Evolutionary conservation across 768 basidiomycete species (phyloP), one percentile per base, ranked within the genome.

Genomic region (Bullera alba): DNA sequence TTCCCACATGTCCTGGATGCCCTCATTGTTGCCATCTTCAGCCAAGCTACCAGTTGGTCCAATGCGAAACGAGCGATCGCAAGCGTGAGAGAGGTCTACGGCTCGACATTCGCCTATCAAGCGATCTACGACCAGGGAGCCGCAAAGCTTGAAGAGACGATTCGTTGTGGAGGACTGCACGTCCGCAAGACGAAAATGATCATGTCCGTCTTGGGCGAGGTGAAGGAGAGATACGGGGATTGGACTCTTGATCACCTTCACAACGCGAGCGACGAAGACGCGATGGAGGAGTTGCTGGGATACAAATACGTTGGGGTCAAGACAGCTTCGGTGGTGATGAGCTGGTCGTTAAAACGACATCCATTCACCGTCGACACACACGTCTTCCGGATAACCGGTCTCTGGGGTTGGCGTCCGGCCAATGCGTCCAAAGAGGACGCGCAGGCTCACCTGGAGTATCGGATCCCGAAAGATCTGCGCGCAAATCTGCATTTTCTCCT

Each of bases 341-440:
- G 44, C 36, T 53, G 51, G 51, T 53, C 46, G 17, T 36, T 48
- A 16, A 53, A 53, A 38, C 19, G 51, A 30, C 47, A 47, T 17
- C 35, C 51, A 28, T 53, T 53, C 46, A 53, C 51, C 25, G 51
- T 53, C 38, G 51, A 53, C 29, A 53, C 51, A 8, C 46, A 53
- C 35, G 51, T 53, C 12, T 53, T 39, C 42, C 35, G 51, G 27
- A 41, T 53, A 6, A 28, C 51, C 6, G 45, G 51, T 12, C 26
- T 48, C 7, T 53, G 51, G 51, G 45, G 45, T 15, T 53, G 51
- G 51, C n/a, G 51, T 22, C 51, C 51, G 25, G 23, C 39, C 29
- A 30, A 14, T 5, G 45, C 51, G 8, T 41, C 46, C 8, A 22
- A 37, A 30, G 51, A 53, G 35, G 48, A 47, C 28, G 43, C 51